A percentile compares a stretch with the other conserved stretches of the same genome.
phyloP scores from a whole-genome alignment of 176 grass and related monocot genomes.

The maize (Zea mays) region DNA sequence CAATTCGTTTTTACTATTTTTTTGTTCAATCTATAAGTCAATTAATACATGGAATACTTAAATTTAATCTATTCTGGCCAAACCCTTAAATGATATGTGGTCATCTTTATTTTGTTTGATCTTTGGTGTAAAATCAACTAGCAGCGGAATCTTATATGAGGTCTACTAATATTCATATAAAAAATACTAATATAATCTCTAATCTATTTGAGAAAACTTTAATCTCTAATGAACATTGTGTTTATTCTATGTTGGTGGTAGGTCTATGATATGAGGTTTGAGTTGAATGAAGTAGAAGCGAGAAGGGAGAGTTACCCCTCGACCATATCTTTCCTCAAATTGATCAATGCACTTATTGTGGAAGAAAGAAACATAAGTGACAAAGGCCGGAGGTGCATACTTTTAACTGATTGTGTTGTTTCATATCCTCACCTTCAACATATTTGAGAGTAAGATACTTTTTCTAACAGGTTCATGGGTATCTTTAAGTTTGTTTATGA shows the following conservation, averaged over 20 bases:
- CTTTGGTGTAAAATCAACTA: not conserved
- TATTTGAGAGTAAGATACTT: conserved; percentile 3
- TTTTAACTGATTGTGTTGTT: conserved; percentile 31
- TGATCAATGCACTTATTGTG: conserved; percentile 89
- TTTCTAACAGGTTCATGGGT: conserved; percentile 67
- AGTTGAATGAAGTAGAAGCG: conserved; percentile 97
- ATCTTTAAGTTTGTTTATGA: conserved; percentile 98
- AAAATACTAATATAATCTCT: conserved; percentile 21
- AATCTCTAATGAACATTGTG: conserved; percentile 14
- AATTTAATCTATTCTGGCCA: not conserved
- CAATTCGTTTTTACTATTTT: not conserved
- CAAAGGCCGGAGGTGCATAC: conserved; percentile 69
- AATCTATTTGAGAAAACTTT: conserved; percentile 1
- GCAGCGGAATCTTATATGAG: not conserved
- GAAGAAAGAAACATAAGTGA: conserved; percentile 84
- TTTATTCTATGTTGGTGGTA: conserved; percentile 42
- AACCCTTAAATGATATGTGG: not conserved
- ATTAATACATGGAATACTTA: not conserved
- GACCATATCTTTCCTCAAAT: conserved; percentile 94
- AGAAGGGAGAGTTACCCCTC: conserved; percentile 95
- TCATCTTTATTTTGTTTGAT: not conserved
- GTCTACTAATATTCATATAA: conserved; percentile 1
- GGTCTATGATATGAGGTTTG: conserved; percentile 97
- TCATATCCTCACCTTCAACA: conserved; percentile 25
- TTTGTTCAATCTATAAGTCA: not conserved